phyloP scores from a whole-genome alignment of 768 basidiomycete species.

The Leccinum rimulosum region DNA sequence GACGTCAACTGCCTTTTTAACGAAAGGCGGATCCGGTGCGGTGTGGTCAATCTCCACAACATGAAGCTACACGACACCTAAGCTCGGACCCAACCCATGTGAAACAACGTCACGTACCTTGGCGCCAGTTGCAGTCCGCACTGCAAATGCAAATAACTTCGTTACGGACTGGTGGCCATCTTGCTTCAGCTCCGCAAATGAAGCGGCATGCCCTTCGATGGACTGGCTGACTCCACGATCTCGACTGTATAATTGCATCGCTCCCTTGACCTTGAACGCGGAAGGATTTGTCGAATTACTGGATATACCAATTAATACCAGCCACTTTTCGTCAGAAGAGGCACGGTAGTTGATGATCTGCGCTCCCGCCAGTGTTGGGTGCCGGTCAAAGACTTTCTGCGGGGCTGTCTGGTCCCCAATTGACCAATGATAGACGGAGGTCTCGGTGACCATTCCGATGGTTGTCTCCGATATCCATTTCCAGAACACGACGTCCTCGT shows the following conservation, averaged over 20 bases:
- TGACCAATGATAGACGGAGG: slow-evolving; percentile 91
- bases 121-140: slow-evolving; percentile 94
- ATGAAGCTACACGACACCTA: slow-evolving; percentile 65
- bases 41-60: slow-evolving; percentile 98
- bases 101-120: slow-evolving; percentile 59
- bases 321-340: slow-evolving; percentile 93
- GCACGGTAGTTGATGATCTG: slow-evolving; percentile 99
- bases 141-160: slow-evolving; percentile 94
- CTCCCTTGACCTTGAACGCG: slow-evolving; percentile 98
- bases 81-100: slow-evolving; percentile 3
- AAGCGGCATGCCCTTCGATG: slow-evolving; percentile 97
- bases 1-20: slow-evolving; percentile 97
- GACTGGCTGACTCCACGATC: slow-evolving; percentile 95
- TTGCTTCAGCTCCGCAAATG: slow-evolving; percentile 88
- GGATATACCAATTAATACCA: slow-evolving; percentile 93
- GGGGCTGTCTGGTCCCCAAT: slow-evolving; percentile 70
- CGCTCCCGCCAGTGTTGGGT: slow-evolving; percentile 87
- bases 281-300: slow-evolving; percentile 90
- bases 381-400: slow-evolving; percentile 95
- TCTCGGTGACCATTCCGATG: slow-evolving; percentile 94
- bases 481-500: slow-evolving; percentile 97
- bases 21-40: slow-evolving; percentile 87
- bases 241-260: slow-evolving; percentile 94
- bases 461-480: slow-evolving; percentile 94
- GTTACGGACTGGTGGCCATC: slow-evolving; percentile 84